phyloP scores from a whole-genome alignment of 768 basidiomycete genomes.

The Boletus pseudo-olivaceus region DNA sequence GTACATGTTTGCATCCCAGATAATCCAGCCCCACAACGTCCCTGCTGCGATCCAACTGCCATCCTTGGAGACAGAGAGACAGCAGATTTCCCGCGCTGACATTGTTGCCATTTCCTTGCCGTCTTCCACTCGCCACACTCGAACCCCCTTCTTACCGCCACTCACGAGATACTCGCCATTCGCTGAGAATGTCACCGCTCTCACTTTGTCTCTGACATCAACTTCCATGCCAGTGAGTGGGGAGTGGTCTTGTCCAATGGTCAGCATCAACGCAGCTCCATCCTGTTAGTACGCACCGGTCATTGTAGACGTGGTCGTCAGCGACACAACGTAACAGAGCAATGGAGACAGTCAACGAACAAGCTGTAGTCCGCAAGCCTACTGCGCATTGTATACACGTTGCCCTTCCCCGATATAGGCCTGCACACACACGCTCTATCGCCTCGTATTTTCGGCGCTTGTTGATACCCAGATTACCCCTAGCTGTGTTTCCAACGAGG shows the following conservation, averaged over 20 bases:
- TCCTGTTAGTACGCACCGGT: not conserved
- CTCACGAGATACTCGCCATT: not conserved
- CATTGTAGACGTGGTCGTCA: not conserved
- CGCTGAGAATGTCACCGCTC: no score
- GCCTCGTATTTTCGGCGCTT: not conserved
- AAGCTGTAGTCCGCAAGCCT: not conserved
- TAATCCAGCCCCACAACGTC: not conserved
- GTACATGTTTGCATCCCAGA: not conserved
- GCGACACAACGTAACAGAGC: not conserved
- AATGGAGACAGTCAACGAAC: not conserved
- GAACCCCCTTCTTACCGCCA: not conserved
- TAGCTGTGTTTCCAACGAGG: no score
- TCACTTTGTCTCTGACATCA: no score
- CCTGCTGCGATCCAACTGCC: conserved; percentile 6
- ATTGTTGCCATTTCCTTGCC: not conserved
- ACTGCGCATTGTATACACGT: not conserved
- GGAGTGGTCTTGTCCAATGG: no score
- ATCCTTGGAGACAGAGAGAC: not conserved
- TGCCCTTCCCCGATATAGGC: not conserved
- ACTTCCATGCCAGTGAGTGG: no score
- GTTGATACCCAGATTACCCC: no score
- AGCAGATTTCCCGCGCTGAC: not conserved
- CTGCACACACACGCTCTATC: not conserved
- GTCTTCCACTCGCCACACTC: not conserved
- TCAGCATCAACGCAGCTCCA: no score